These are phyloP conservation scores for Acrocalymma vagum DNA, from an alignment of 2,329 filamentous ascomycete species.

Conservation along the genomic window DNA sequence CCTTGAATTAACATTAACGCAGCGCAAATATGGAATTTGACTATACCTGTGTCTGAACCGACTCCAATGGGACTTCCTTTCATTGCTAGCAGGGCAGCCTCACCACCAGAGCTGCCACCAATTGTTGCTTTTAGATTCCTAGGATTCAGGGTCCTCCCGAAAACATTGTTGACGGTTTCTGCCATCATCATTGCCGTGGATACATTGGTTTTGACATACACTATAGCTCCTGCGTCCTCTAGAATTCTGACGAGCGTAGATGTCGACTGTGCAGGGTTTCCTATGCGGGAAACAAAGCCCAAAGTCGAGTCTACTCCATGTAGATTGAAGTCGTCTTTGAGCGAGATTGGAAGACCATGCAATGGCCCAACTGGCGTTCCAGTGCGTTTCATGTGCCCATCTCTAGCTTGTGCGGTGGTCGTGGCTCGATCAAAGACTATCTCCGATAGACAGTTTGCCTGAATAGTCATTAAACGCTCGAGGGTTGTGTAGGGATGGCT, in stretches of 20 bases:
- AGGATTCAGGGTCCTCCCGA: conserved; percentile 67
- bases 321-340: conserved; percentile 69
- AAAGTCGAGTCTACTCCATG: conserved; percentile 63
- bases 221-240: conserved; percentile 51
- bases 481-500: too few relatives aligned
- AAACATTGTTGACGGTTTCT: conserved; percentile 66
- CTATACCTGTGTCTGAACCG: conserved; percentile 69
- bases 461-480: too few relatives aligned
- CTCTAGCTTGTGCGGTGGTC: too few relatives aligned
- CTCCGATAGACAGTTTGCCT: too few relatives aligned
- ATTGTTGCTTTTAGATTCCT: conserved; percentile 57
- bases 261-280: conserved; percentile 16
- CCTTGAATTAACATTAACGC: too few relatives aligned
- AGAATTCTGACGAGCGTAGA: too few relatives aligned
- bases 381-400: too few relatives aligned
- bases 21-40: too few relatives aligned
- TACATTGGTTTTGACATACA: conserved; percentile 59
- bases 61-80: conserved; percentile 64
- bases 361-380: conserved; percentile 58
- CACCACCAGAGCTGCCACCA: conserved; percentile 71
- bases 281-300: conserved; percentile 58
- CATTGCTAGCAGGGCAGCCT: conserved; percentile 65
- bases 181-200: conserved; percentile 49
- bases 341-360: conserved; percentile 60
- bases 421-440: too few relatives aligned